Percentiles rank a stretch among this genome's conserved stretches.
Evolutionary conservation across 2,329 filamentous ascomycete species (phyloP).

Genomic region (Claviceps maximensis): DNA sequence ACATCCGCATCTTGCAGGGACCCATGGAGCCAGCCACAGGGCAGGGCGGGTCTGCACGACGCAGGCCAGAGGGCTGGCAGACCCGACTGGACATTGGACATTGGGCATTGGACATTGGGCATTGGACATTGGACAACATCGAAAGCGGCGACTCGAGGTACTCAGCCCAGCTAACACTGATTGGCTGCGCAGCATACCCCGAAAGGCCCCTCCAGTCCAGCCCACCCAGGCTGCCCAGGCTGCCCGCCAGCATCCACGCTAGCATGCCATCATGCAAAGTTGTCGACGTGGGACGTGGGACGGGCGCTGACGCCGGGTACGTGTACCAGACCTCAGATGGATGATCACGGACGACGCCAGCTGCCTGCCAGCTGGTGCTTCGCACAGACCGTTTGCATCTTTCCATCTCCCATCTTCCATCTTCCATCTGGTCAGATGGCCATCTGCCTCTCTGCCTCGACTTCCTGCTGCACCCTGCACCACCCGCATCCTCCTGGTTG

Average conservation of each 20-base stretch:
- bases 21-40: background rate
- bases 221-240: too few species aligned
- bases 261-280: background rate
- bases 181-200: background rate
- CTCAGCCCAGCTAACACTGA: background rate
- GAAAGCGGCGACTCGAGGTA: background rate
- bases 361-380: background rate
- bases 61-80: too few species aligned
- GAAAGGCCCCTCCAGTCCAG: too few species aligned
- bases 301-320: background rate
- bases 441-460: background rate
- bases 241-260: background rate
- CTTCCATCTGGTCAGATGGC: too few species aligned
- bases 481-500: background rate
- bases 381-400: too few species aligned
- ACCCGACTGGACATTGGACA: too few species aligned
- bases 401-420: too few species aligned
- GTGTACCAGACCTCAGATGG: background rate
- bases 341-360: background rate
- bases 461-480: too few species aligned
- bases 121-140: too few species aligned
- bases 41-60: background rate
- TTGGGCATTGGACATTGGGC: too few species aligned
- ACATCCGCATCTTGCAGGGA: conserved; percentile 5
- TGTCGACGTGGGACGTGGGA: background rate